These are phyloP conservation scores for Fusarium siculi DNA, from an alignment of 2,329 filamentous ascomycete species.

Conservation along the genomic window DNA sequence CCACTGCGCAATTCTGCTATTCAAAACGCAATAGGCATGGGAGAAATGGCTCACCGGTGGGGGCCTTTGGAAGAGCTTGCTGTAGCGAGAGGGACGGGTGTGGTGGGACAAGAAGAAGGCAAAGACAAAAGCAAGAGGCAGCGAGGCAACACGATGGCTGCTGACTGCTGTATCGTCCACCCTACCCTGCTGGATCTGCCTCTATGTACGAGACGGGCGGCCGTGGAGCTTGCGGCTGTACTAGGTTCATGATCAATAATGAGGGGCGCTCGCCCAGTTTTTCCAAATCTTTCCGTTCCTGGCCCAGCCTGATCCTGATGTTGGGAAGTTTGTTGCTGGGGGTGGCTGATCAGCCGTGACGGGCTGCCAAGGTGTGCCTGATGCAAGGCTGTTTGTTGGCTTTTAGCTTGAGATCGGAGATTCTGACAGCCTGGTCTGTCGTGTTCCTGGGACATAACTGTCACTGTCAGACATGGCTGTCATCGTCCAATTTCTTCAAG, in stretches of 20 bases:
- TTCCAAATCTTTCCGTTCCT: constrained; percentile 31
- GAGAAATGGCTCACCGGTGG: constrained; percentile 42
- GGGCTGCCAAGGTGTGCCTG: constrained; percentile 15
- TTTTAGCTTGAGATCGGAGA: constrained; percentile 9
- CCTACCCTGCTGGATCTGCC: constrained; percentile 30
- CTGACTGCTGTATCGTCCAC: constrained; percentile 29
- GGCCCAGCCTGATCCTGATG: constrained; percentile 6
- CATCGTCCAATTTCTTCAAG: not conserved
- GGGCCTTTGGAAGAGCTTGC: constrained; percentile 46
- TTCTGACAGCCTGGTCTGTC: not conserved
- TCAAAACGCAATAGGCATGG: constrained; percentile 89
- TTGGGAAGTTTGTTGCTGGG: constrained; percentile 3
- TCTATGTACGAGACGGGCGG: constrained; percentile 32
- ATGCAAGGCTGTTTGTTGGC: constrained; percentile 18
- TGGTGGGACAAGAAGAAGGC: constrained; percentile 26
- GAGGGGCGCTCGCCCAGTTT: constrained; percentile 39
- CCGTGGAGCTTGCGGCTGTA: constrained; percentile 25
- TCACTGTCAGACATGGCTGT: constrained; percentile 4
- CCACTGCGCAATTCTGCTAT: constrained; percentile 96
- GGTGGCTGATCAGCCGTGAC: constrained; percentile 16
- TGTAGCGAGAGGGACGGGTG: constrained; percentile 38
- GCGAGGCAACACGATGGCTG: constrained; percentile 29
- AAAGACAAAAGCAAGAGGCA: constrained; percentile 10
- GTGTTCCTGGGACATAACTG: constrained; percentile 22
- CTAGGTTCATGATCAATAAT: constrained; percentile 41